Evolutionary conservation across 1,139 yeast genomes (phyloP).

Genomic region (Yamadazyma buinensis): DNA sequence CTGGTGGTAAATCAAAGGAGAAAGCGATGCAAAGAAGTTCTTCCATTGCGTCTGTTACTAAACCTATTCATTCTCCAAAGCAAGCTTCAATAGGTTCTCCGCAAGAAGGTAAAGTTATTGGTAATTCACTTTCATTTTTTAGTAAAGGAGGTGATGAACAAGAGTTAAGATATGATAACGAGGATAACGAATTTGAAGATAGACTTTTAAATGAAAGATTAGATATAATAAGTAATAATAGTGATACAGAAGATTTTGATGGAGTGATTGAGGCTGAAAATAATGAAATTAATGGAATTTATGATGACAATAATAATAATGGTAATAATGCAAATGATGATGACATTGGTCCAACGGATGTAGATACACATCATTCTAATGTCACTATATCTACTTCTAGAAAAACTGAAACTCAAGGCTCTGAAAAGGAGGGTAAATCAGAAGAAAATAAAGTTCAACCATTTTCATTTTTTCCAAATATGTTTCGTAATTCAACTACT

Average conservation of each 20-base stretch:
- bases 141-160: constrained; percentile 19
- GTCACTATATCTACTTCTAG: too few relatives aligned
- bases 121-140: constrained; percentile 28
- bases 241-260: not conserved
- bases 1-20: constrained; percentile 1
- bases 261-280: not conserved
- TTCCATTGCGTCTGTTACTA: not conserved
- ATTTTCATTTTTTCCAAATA: constrained; percentile 13
- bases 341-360: too few relatives aligned
- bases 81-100: constrained; percentile 16
- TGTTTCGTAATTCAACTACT: constrained; percentile 8
- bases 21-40: not conserved
- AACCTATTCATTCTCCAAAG: not conserved
- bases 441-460: constrained; percentile 6
- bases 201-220: constrained; percentile 3
- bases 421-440: not conserved
- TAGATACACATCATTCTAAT: too few relatives aligned
- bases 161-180: constrained; percentile 24
- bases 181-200: constrained; percentile 21
- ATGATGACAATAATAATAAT: constrained; percentile 1
- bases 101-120: constrained; percentile 14
- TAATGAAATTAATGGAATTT: not conserved
- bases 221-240: not conserved
- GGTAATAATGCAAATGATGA: too few relatives aligned
- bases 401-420: not conserved